These are phyloP conservation scores for Hypoxylon sp. DNA, from an alignment of 2,329 filamentous ascomycete species.

Conservation along the genomic window DNA sequence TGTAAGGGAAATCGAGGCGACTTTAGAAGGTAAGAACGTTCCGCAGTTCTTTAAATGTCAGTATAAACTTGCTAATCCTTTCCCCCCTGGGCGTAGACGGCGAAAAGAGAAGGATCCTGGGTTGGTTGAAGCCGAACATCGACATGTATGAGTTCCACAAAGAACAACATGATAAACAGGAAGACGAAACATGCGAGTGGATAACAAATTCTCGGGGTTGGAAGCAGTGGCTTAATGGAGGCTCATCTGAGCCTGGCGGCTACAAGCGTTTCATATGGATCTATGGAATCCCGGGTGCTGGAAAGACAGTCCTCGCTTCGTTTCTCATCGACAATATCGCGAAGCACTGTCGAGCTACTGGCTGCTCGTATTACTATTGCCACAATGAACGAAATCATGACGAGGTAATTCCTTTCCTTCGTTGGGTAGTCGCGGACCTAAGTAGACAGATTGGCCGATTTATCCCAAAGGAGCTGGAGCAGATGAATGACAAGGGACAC, in stretches of 20 bases:
- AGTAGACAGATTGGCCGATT: slow-evolving; percentile 42
- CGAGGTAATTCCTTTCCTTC: slow-evolving; percentile 50
- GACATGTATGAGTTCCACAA: slow-evolving; percentile 40
- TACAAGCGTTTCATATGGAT: slow-evolving; percentile 40
- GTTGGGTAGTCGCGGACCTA: slow-evolving; percentile 48
- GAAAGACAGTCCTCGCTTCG: slow-evolving; percentile 53
- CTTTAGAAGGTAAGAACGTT: slow-evolving; percentile 33
- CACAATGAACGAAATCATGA: slow-evolving; percentile 50
- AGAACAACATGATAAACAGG: slow-evolving; percentile 41
- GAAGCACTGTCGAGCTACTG: slow-evolving; percentile 28
- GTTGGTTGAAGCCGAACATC: slow-evolving; percentile 34
- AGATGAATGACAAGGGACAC: slow-evolving; percentile 15
- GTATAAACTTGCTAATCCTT: slow-evolving; percentile 21
- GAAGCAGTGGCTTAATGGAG: slow-evolving; percentile 36
- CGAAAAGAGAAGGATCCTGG: slow-evolving; percentile 33
- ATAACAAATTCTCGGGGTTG: slow-evolving; percentile 30
- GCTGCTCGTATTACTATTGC: slow-evolving; percentile 55
- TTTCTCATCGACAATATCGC: slow-evolving; percentile 49
- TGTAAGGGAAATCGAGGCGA: slow-evolving; percentile 37
- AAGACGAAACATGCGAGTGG: slow-evolving; percentile 44
- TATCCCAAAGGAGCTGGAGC: slow-evolving; percentile 41
- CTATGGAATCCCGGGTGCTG: slow-evolving; percentile 46
- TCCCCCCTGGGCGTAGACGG: slow-evolving; percentile 8
- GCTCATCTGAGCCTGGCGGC: slow-evolving; percentile 15
- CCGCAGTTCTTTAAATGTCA: background rate